Evolutionary conservation across 1,284 basidiomycete species (phyloP), one percentile per base, ranked within the genome.

Genomic region (Cutaneotrichosporon mucoides): DNA sequence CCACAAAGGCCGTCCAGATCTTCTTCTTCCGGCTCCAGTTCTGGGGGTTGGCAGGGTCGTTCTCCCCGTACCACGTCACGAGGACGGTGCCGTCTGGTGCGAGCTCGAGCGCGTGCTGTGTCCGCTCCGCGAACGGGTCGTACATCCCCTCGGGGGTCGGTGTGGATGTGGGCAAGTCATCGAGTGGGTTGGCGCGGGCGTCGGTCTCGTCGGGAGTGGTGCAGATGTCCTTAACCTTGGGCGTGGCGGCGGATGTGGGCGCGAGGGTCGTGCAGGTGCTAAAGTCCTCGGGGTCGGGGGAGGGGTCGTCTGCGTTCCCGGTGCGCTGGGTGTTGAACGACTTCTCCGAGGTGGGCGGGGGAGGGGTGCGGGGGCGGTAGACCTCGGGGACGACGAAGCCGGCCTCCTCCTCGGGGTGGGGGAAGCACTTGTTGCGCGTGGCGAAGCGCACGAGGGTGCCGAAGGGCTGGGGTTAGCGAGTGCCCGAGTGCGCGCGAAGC

Each of bases 1-100:
- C 86, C 0, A 88, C 83, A 42, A 86, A 81, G 0, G 84, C 86
- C 0, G 85, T 84, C 1, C 81, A 80, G 84, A 86, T 85, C 80
- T 87, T 87, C 60, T 81, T 80, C 44, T 74, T 74, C 61, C 79
- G 81, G 0, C 79, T 68, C 87, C 88, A 89, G 73, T 88, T 88
- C 70, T 83, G 84, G 0, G 87, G 87, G 71, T 88, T 88, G 16
- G 73, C 72, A 3, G 83, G 83, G 73, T 87, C 85, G 51, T 84
- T 74, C 0, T 83, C 82, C 0, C 83, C 83, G 53, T 87, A 84
- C 85, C 85, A 88, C 53, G 84, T 82, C 10, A 88, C 82, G 10
- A 65, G 46, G 7, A 47, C 41, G 2, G 56, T 51, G 35, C 55
- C 61, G 15, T 56, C 53, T 6, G 54, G 57, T 4, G 55, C 53